Evolutionary conservation across 495 filamentous ascomycete species (phyloP), one percentile per base, ranked within the genome.

Genomic region (Viridothelium virens): DNA sequence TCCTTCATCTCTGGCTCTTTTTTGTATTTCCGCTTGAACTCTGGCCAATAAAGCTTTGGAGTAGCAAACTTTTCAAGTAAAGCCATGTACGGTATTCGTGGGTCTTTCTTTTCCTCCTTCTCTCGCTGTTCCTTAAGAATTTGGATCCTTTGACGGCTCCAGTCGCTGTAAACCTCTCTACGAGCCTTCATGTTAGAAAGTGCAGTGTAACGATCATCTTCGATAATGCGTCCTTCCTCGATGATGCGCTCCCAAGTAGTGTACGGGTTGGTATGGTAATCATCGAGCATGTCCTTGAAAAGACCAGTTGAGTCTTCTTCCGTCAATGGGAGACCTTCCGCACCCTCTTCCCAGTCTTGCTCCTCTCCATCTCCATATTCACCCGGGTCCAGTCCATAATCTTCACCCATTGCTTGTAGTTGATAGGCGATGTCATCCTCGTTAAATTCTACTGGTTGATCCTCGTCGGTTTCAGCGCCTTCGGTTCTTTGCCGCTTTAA

Each of bases 351-450:
- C 64, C 89, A 88, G 66, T 89, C 88, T 78, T 84, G 85, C 37
- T 85, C 70, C 16, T 69, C 85, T 4, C 80, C 83, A 59, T 87
- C 83, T 53, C 89, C 88, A 69, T 88, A 90, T 73, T 92, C 90
- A 14, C 80, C 85, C n/a, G 82, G 83, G 56, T 87, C 85, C 12
- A 86, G 78, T 1, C 83, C 89, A 69, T 93, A 90, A 10, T 90
- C 85, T 68, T 90, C 83, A 53, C 86, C 89, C 91, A 97, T 95
- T 10, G 86, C 86, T 14, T 88, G 89, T 9, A 98, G 81, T 73
- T 98, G 94, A 70, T 89, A 93, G 39, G 89, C 92, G 67, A 98
- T 93, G 73, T 98, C 95, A 53, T 93, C 92, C 73, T 97, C 94
- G 36, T 90, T 89, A 72, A 97, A 97, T 70, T 98, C 94, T 48